A percentile compares a stretch with the other conserved stretches of the same genome.
phyloP scores from a whole-genome alignment of 2,329 filamentous ascomycete species.

The Cyphellophora attinorum region DNA sequence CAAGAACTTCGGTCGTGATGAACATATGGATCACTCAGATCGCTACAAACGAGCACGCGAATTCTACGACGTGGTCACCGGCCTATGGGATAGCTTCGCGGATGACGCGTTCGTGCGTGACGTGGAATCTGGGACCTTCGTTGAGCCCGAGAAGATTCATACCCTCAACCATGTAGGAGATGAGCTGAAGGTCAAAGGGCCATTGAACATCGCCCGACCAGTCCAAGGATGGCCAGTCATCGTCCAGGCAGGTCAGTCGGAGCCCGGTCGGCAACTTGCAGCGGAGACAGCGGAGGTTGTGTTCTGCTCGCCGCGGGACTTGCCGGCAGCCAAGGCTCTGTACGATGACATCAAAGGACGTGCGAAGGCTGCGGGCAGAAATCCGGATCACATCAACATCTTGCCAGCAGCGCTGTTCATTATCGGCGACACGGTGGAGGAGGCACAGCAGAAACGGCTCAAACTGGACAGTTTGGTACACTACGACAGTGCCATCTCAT shows the following conservation, averaged over 20 bases:
- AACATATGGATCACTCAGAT: constrained; percentile 40
- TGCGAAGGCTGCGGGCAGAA: constrained; percentile 34
- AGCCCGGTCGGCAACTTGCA: constrained; percentile 42
- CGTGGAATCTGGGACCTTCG: constrained; percentile 36
- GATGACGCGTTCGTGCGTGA: constrained; percentile 46
- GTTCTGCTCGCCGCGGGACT: constrained; percentile 40
- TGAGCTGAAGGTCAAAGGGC: constrained; percentile 36
- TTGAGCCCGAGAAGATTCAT: constrained; percentile 45
- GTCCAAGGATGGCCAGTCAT: constrained; percentile 49
- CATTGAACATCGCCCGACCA: constrained; percentile 44
- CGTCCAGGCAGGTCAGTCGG: constrained; percentile 45
- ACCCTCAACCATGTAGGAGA: constrained; percentile 42
- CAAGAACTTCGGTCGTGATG: constrained; percentile 43
- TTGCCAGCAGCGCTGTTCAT: constrained; percentile 43
- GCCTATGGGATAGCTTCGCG: constrained; percentile 46
- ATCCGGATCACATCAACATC: constrained; percentile 40
- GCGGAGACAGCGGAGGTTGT: constrained; percentile 46
- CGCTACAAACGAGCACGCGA: constrained; percentile 43
- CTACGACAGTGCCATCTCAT: constrained; percentile 46
- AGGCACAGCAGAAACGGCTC: constrained; percentile 40
- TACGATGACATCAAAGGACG: constrained; percentile 45
- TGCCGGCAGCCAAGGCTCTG: constrained; percentile 36
- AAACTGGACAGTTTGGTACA: constrained; percentile 43
- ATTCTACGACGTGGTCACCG: constrained; percentile 45
- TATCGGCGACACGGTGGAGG: constrained; percentile 39